Conservation (phyloP, 768 basidiomycete genomes). For the Ramaria rubella region DNA sequence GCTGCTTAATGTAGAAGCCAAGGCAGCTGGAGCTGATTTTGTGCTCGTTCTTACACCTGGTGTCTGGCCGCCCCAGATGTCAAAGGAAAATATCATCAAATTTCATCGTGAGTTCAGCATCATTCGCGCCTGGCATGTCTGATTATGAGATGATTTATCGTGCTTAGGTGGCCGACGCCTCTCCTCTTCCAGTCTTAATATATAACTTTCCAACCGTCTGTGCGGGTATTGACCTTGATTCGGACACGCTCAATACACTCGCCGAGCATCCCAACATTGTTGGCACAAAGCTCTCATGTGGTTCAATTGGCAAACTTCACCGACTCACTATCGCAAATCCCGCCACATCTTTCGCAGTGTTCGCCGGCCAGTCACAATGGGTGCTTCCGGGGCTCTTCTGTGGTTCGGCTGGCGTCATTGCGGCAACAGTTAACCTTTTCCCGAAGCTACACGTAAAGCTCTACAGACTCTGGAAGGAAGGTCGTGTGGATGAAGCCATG, state of each 20-base stretch:
- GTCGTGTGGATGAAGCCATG: conserved; percentile 53
- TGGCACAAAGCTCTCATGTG: conserved; percentile 81
- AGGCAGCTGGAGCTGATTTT: conserved; percentile 76
- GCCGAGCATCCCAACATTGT: conserved; percentile 80
- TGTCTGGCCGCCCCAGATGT: conserved; percentile 64
- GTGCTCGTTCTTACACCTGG: conserved; percentile 71
- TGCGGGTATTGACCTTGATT: conserved; percentile 79
- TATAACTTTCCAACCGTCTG: conserved; percentile 85
- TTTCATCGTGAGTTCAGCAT: conserved; percentile 56
- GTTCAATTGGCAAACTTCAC: conserved; percentile 76
- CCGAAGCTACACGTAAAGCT: conserved; percentile 53
- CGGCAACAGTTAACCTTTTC: conserved; percentile 53
- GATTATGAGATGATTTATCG: conserved; percentile 1
- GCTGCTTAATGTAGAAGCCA: conserved; percentile 62
- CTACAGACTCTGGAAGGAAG: conserved; percentile 43
- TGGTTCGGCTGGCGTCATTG: conserved; percentile 59
- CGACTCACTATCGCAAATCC: conserved; percentile 59
- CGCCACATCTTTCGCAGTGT: conserved; percentile 54
- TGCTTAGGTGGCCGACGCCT: conserved; percentile 55
- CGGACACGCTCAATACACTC: conserved; percentile 62
- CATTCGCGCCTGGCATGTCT: conserved; percentile 14
- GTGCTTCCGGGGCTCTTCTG: conserved; percentile 50
- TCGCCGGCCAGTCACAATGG: conserved; percentile 63
- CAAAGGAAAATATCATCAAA: conserved; percentile 49
- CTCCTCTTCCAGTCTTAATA: conserved; percentile 67